Evolutionary conservation across 2,329 filamentous ascomycete genomes (phyloP).

Genomic region (Emmonsiellopsis sp.): DNA sequence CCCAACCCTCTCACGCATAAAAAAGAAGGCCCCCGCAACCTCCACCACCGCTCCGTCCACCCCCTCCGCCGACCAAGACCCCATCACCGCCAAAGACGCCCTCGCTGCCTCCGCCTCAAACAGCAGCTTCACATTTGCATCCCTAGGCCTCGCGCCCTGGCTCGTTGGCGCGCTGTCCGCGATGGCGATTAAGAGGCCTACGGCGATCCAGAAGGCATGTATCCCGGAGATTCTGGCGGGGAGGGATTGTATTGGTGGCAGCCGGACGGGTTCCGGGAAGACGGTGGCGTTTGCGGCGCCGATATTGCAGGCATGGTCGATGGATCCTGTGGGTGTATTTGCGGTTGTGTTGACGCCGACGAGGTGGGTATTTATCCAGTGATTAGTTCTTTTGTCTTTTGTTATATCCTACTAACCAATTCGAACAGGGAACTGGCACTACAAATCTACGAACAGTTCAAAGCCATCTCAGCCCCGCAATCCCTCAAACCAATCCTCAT

Average conservation of each 20-base stretch:
- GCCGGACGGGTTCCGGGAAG: slow-evolving; percentile 91
- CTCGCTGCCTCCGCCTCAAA: slow-evolving; percentile 34
- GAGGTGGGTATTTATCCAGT: slow-evolving; percentile 39
- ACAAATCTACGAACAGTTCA: slow-evolving; percentile 94
- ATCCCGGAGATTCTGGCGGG: slow-evolving; percentile 90
- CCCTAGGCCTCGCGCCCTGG: slow-evolving; percentile 72
- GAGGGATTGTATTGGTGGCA: slow-evolving; percentile 89
- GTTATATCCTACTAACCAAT: neutral
- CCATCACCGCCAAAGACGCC: slow-evolving; percentile 32
- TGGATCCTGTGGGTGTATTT: slow-evolving; percentile 87
- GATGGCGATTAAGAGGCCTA: slow-evolving; percentile 79
- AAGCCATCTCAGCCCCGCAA: slow-evolving; percentile 81
- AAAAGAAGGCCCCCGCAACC: slow-evolving; percentile 24
- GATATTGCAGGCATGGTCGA: slow-evolving; percentile 85
- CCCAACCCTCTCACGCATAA: slow-evolving; percentile 33
- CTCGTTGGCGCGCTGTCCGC: slow-evolving; percentile 67
- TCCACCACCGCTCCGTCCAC: slow-evolving; percentile 9
- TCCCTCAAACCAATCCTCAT: slow-evolving; percentile 82
- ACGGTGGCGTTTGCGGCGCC: slow-evolving; percentile 93
- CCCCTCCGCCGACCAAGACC: slow-evolving; percentile 16
- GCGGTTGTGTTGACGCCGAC: slow-evolving; percentile 84
- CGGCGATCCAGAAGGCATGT: slow-evolving; percentile 83
- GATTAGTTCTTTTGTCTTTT: slow-evolving; percentile 2
- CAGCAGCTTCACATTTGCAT: slow-evolving; percentile 50
- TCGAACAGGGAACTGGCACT: slow-evolving; percentile 70